These are phyloP conservation scores for Clonostachys byssicola DNA, from an alignment of 2,329 filamentous ascomycete genomes.

Conservation along the genomic window DNA sequence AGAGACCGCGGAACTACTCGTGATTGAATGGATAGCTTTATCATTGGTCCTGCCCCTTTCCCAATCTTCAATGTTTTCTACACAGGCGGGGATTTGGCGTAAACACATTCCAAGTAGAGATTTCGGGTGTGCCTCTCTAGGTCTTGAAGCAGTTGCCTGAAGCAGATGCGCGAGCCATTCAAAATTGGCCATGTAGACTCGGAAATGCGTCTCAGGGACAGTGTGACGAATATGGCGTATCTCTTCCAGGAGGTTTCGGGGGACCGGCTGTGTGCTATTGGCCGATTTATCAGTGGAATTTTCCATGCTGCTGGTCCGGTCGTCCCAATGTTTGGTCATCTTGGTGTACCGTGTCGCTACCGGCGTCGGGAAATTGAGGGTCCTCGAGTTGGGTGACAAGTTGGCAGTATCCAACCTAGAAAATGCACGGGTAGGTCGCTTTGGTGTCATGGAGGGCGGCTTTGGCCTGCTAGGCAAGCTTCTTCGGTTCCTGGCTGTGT, in stretches of 20 bases:
- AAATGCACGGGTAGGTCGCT: conserved; percentile 17
- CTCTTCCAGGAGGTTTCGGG: conserved; percentile 7
- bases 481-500: background rate
- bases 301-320: no score
- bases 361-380: conserved; percentile 20
- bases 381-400: conserved; percentile 14
- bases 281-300: no score
- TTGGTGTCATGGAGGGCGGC: conserved; percentile 11
- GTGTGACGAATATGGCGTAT: conserved; percentile 14
- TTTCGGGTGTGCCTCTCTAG: conserved; percentile 14
- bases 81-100: conserved; percentile 18
- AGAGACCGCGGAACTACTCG: conserved; percentile 12
- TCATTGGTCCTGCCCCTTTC: conserved; percentile 10
- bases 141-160: conserved; percentile 13
- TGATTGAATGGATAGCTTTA: background rate
- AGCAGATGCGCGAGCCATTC: conserved; percentile 20
- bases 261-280: no score
- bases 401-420: conserved; percentile 19
- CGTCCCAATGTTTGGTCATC: no score
- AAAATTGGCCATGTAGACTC: conserved; percentile 25
- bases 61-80: conserved; percentile 24
- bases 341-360: background rate
- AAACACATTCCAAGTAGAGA: conserved; percentile 30
- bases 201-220: conserved; percentile 14
- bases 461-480: background rate